Conservation (phyloP, 2,329 filamentous ascomycete species). For the Chaetomium strumarium region DNA sequence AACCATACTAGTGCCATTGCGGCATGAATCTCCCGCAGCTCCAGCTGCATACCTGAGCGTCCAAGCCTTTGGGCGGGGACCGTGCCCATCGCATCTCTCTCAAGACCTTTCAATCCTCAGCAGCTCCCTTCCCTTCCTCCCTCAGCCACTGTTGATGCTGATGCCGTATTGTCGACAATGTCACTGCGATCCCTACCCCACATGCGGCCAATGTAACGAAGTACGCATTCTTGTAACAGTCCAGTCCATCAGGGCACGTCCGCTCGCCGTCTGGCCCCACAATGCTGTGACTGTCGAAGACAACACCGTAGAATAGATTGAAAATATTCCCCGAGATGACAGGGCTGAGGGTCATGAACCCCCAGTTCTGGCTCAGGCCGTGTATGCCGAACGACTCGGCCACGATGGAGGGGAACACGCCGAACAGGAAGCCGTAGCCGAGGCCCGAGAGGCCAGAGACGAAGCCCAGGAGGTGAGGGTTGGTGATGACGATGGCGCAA, state of each 20-base stretch:
- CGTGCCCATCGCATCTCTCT: background rate
- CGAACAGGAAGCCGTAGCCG: conserved; percentile 89
- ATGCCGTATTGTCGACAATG: conserved; percentile 62
- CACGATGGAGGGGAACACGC: conserved; percentile 83
- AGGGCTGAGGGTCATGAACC: conserved; percentile 84
- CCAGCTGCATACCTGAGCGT: too few species aligned
- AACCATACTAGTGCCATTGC: too few species aligned
- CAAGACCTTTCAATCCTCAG: conserved; percentile 30
- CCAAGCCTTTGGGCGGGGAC: background rate
- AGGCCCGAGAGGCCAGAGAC: conserved; percentile 82
- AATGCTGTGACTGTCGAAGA: conserved; percentile 76
- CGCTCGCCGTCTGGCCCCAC: conserved; percentile 63
- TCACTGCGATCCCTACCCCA: conserved; percentile 60
- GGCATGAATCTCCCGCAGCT: too few species aligned
- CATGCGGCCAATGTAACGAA: conserved; percentile 70
- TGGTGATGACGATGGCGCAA: conserved; percentile 65
- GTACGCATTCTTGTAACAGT: conserved; percentile 79
- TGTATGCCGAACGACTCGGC: conserved; percentile 88
- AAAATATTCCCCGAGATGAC: conserved; percentile 86
- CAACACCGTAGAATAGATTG: conserved; percentile 80
- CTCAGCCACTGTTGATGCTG: conserved; percentile 40
- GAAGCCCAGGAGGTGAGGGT: conserved; percentile 69
- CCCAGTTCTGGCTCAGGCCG: conserved; percentile 92
- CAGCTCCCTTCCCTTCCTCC: conserved; percentile 33
- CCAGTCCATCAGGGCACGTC: conserved; percentile 68